phyloP scores from a whole-genome alignment of 2,329 filamentous ascomycete genomes.

The Grosmannia serpens region DNA sequence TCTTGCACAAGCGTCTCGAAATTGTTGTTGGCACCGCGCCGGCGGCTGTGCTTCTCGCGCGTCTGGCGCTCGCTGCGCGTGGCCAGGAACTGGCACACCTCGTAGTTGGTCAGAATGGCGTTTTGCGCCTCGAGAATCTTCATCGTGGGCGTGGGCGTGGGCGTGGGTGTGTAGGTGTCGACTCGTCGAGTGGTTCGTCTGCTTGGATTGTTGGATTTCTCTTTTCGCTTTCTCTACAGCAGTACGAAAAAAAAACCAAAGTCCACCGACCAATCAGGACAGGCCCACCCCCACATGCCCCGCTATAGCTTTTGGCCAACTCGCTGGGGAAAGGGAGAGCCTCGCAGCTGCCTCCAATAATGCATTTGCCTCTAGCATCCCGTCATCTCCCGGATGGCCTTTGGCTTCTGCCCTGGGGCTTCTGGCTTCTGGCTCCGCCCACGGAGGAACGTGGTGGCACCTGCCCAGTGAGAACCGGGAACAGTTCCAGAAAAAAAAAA shows the following conservation, averaged over 20 bases:
- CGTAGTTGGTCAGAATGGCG: conserved; percentile 59
- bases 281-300: neutral
- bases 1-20: conserved; percentile 50
- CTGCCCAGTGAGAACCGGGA: neutral
- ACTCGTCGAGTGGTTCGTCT: too few relatives aligned
- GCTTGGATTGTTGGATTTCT: too few relatives aligned
- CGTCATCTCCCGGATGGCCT: conserved; percentile 2
- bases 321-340: neutral
- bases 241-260: neutral
- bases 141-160: conserved; percentile 28
- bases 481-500: neutral
- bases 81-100: conserved; percentile 56
- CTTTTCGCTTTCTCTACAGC: too few relatives aligned
- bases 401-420: too few relatives aligned
- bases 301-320: neutral
- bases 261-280: neutral
- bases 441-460: too few relatives aligned
- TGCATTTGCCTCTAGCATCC: neutral
- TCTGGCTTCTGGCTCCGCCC: neutral
- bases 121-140: conserved; percentile 63
- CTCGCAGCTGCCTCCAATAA: neutral
- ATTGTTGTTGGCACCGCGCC: conserved; percentile 46
- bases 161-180: neutral
- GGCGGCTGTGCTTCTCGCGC: conserved; percentile 38
- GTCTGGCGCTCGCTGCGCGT: conserved; percentile 33